Base-by-base conservation (phyloP, 768 basidiomycete species). In the Lentinus brumalis region DNA sequence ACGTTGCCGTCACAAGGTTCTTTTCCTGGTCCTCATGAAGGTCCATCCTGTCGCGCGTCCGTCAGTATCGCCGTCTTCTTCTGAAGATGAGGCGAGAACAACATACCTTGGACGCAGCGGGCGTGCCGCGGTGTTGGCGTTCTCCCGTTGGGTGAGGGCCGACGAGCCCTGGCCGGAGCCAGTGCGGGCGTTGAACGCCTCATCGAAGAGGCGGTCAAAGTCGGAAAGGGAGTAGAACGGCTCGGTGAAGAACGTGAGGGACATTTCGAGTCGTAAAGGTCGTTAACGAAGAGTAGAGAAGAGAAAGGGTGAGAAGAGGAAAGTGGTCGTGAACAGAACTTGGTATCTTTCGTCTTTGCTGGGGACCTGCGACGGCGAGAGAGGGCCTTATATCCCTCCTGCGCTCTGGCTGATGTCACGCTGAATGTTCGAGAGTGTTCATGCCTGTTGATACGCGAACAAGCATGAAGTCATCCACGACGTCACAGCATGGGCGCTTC, bases 1-100 rank as follows among this genome's bases (percentile, higher is more conserved):
- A 83, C 12, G 75, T 69, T 35, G 83, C 85, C 1, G 79, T 82
- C 54, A 87, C 78, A 18, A 75, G 67, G 62, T 83, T 82, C 26
- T 70, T 71, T 21, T 81, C 76, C 2, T 64, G 38, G 55, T 83
- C 73, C 63, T 85, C 82, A 61, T 83, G 79, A 11, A 49, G 46
- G 26, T 85, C 82, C 78, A 85, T 80, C 60, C 84, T 84, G 56
- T 58, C 5, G 21, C 14, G 44, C 9, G 11, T 9, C 3, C 10
- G 35, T 46, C 29, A 50, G 18, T 21, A 15, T 14, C 29, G 1
- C 21, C 10, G 46, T 67, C 40, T 4, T 3, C 29, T 4, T 5
- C 10, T 39, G 0, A 12, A 29, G 14, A 41, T 18, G 10, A 40
- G 39, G 21, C 5, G 8, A 26, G 38, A 9, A 41, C 8, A 11